Evolutionary conservation across 2,329 filamentous ascomycete genomes (phyloP).

Genomic region (Colletotrichum sp.): DNA sequence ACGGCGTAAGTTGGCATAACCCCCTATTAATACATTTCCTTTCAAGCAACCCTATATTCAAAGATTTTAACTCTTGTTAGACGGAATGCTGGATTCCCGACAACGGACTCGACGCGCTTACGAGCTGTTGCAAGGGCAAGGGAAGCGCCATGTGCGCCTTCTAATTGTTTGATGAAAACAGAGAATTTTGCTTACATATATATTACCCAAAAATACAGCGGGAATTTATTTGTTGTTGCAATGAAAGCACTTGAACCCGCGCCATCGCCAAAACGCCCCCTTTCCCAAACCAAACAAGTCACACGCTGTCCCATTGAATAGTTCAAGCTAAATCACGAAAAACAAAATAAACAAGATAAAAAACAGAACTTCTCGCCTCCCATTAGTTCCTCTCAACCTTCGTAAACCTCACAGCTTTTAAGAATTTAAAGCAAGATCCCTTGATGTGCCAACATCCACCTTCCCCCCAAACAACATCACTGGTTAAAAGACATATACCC

Average conservation of each 20-base stretch:
- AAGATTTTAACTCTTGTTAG: neutral
- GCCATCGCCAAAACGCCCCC: neutral
- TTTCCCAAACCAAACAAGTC: neutral
- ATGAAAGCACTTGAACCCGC: neutral
- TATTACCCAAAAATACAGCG: neutral
- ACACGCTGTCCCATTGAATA: fast-evolving
- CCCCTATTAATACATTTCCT: neutral
- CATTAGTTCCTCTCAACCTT: too few species aligned
- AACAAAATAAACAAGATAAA: too few species aligned
- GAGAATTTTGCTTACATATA: too few species aligned
- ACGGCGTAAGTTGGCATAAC: neutral
- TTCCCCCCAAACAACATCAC: fast-evolving
- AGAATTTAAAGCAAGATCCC: too few species aligned
- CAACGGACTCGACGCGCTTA: neutral
- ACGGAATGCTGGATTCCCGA: neutral
- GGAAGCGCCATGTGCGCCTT: neutral
- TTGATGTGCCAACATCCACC: too few species aligned
- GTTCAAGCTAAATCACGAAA: too few species aligned
- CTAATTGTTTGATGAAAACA: neutral
- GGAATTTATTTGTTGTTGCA: fast-evolving
- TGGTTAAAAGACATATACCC: neutral
- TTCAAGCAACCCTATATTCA: neutral
- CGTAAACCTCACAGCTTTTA: too few species aligned
- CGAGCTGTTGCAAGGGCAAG: neutral
- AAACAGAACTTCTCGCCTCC: too few species aligned